phyloP scores from a whole-genome alignment of 2,329 filamentous ascomycete species.

The Fusarium solani-melongenae region DNA sequence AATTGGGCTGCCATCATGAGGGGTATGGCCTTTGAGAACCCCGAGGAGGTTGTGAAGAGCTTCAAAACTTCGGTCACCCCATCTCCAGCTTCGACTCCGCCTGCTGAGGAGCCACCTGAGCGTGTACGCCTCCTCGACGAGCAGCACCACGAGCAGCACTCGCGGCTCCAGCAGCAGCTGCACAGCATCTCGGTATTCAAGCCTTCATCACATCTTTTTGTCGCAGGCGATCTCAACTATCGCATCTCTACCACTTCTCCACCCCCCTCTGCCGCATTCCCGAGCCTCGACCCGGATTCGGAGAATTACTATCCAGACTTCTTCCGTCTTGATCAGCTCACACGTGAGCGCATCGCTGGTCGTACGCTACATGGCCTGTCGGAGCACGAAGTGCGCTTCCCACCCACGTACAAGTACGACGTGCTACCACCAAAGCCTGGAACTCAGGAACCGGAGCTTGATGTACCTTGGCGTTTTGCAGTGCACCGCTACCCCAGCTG shows the following conservation, averaged over 20 bases:
- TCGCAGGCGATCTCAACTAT: constrained; percentile 96
- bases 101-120: constrained; percentile 42
- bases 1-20: constrained; percentile 91
- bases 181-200: constrained; percentile 77
- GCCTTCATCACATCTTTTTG: constrained; percentile 80
- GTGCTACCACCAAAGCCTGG: constrained; percentile 49
- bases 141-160: constrained; percentile 49
- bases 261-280: constrained; percentile 70
- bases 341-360: constrained; percentile 73
- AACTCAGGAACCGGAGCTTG: constrained; percentile 44
- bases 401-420: constrained; percentile 94
- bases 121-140: constrained; percentile 49
- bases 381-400: constrained; percentile 81
- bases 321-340: constrained; percentile 82
- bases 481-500: constrained; percentile 88
- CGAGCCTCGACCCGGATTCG: constrained; percentile 65
- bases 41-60: constrained; percentile 50
- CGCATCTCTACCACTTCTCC: constrained; percentile 79
- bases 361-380: constrained; percentile 81
- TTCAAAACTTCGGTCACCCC: constrained; percentile 40
- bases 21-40: constrained; percentile 78
- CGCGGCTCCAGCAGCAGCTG: constrained; percentile 56
- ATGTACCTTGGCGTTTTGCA: constrained; percentile 63
- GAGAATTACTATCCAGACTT: constrained; percentile 73
- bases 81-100: constrained; percentile 35